phyloP scores from a whole-genome alignment of 1,139 yeast species.

The Scheffersomyces insectosa region DNA sequence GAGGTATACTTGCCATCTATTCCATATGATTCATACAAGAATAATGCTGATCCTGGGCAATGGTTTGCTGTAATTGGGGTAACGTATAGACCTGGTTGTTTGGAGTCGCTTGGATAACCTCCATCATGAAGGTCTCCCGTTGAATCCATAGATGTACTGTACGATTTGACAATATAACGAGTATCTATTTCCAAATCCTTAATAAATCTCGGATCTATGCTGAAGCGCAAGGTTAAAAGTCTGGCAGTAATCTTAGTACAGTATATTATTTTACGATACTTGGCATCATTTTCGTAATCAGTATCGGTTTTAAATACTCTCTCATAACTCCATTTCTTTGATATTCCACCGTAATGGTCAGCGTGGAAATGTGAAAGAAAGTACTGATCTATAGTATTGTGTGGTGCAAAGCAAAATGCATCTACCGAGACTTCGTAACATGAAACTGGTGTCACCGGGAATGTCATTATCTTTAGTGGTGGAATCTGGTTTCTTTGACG shows the following conservation, averaged over 20 bases:
- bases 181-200: conserved; percentile 46
- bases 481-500: conserved; percentile 48
- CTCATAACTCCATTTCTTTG: conserved; percentile 68
- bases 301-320: conserved; percentile 32
- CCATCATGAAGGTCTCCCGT: conserved; percentile 9
- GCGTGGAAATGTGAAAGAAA: conserved; percentile 84
- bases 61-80: conserved; percentile 83
- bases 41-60: conserved; percentile 92
- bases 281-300: conserved; percentile 44
- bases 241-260: conserved; percentile 71
- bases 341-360: conserved; percentile 89
- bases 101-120: conserved; percentile 11
- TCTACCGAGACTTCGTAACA: conserved; percentile 56
- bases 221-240: conserved; percentile 54
- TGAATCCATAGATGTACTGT: not conserved
- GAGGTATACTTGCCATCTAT: conserved; percentile 25
- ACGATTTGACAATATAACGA: conserved; percentile 29
- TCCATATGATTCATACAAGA: conserved; percentile 60
- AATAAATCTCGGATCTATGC: conserved; percentile 55
- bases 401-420: conserved; percentile 60
- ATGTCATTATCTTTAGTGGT: conserved; percentile 50
- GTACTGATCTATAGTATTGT: conserved; percentile 49
- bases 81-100: conserved; percentile 55
- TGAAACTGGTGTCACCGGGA: conserved; percentile 24
- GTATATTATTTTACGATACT: conserved; percentile 47